Conservation (phyloP, 108 stramenopile species). For the Cylindrotheca closterium region DNA sequence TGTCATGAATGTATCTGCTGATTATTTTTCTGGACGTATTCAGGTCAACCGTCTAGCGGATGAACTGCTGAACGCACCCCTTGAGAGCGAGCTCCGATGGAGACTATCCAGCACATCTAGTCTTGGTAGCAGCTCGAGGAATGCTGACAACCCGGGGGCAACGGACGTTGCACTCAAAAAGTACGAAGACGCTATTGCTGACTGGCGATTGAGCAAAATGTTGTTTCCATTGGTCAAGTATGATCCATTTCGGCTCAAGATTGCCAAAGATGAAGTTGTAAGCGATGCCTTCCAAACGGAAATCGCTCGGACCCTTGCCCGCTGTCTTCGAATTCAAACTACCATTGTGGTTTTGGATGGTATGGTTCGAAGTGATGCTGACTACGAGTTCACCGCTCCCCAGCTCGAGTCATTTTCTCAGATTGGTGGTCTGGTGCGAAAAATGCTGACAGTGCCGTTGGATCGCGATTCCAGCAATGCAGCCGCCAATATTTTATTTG, state of each 20-base stretch:
- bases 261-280: too few relatives aligned
- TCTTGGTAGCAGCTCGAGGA: conserved; percentile 1
- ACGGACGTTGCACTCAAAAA: conserved; percentile 20
- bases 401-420: conserved; percentile 17
- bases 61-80: conserved; percentile 20
- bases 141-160: neutral
- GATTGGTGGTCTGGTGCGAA: too few relatives aligned
- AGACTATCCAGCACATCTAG: neutral
- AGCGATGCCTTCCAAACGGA: conserved; percentile 22
- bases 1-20: conserved; percentile 21
- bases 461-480: neutral
- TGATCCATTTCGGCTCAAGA: conserved; percentile 26
- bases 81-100: too few relatives aligned
- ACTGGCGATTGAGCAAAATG: conserved; percentile 26
- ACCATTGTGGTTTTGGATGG: conserved; percentile 35
- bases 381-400: conserved; percentile 12
- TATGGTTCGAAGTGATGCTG: conserved; percentile 30
- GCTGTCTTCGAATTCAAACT: conserved; percentile 33
- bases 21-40: conserved; percentile 24
- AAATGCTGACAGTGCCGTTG: conserved; percentile 19
- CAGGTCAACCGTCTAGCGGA: conserved; percentile 14
- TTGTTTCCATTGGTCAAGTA: conserved; percentile 24
- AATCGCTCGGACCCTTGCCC: conserved; percentile 23
- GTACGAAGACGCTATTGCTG: conserved; percentile 27
- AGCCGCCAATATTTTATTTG: conserved; percentile 15